phyloP scores from a whole-genome alignment of 495 filamentous ascomycete genomes.

The Hapsidospora chrysogenum region DNA sequence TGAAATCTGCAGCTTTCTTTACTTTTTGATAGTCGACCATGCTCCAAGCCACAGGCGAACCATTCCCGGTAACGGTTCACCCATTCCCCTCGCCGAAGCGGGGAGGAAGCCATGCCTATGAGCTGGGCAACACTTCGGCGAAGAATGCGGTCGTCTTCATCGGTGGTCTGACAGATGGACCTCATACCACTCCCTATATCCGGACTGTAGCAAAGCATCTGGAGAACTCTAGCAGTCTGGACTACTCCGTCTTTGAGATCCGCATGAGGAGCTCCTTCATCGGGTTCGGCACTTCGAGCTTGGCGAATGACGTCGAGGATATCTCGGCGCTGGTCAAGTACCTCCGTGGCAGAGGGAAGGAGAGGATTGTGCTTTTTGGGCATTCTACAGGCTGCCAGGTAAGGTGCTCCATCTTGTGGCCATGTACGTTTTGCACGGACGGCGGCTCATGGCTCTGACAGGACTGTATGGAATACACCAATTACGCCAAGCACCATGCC shows the following conservation, averaged over 20 bases:
- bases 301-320: constrained; percentile 58
- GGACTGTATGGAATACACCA: constrained; percentile 61
- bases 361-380: constrained; percentile 71
- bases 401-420: not conserved
- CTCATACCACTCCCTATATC: constrained; percentile 47
- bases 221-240: constrained; percentile 24
- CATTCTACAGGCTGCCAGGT: constrained; percentile 70
- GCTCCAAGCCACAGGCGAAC: too few species aligned
- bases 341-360: constrained; percentile 29
- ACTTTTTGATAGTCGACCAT: too few species aligned
- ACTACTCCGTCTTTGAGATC: constrained; percentile 25
- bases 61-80: constrained; percentile 18
- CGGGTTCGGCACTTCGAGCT: constrained; percentile 54
- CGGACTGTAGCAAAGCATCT: constrained; percentile 49
- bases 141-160: constrained; percentile 67
- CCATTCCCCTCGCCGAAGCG: constrained; percentile 14
- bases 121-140: constrained; percentile 9
- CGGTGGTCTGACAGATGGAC: constrained; percentile 68
- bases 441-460: constrained; percentile 6
- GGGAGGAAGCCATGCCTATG: constrained; percentile 15
- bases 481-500: constrained; percentile 14
- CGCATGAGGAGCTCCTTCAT: constrained; percentile 36
- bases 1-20: too few species aligned
- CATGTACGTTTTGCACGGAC: not conserved
- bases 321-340: constrained; percentile 56